A percentile compares a stretch with the other conserved stretches of the same genome.
These are phyloP conservation scores for Colletotrichum sp. DNA, from an alignment of 2,329 filamentous ascomycete genomes.

Conservation along the genomic window DNA sequence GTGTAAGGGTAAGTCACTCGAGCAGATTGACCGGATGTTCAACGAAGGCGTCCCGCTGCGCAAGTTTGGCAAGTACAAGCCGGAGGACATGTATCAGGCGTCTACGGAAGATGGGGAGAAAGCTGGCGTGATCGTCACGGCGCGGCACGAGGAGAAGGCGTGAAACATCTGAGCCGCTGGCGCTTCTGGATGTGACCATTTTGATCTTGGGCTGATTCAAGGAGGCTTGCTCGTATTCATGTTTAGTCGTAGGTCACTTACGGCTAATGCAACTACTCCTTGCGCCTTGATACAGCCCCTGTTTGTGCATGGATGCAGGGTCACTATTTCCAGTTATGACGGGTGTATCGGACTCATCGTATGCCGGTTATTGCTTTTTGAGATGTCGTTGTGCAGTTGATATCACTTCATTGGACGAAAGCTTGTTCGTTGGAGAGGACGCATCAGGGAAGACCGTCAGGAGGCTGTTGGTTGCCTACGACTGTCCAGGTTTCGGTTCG, in stretches of 20 bases:
- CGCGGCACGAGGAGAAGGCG: slow-evolving; percentile 6
- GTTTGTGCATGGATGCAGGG: not conserved
- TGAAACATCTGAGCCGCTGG: not conserved
- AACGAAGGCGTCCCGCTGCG: slow-evolving; percentile 19
- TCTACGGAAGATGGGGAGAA: not conserved
- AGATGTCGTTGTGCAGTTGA: not conserved
- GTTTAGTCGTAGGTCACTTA: not conserved
- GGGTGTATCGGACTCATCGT: not conserved
- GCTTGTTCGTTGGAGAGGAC: not conserved
- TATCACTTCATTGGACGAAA: not conserved
- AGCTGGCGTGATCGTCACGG: not conserved
- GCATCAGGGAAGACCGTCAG: not conserved
- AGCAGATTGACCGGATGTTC: slow-evolving; percentile 29
- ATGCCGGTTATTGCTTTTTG: not conserved
- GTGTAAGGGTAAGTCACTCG: slow-evolving; percentile 27
- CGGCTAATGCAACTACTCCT: not conserved
- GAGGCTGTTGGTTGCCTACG: not conserved
- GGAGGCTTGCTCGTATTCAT: not conserved
- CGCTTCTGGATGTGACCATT: not conserved
- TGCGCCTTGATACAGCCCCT: not conserved
- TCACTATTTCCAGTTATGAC: not conserved
- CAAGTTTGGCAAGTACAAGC: slow-evolving; percentile 22
- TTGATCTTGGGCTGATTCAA: not conserved
- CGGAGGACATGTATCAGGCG: not conserved
- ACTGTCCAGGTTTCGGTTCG: not conserved